Evolutionary conservation across 352 stramenopile genomes (phyloP), one percentile per base, ranked within the genome.

Genomic region (Globisporangium recalcitrans): DNA sequence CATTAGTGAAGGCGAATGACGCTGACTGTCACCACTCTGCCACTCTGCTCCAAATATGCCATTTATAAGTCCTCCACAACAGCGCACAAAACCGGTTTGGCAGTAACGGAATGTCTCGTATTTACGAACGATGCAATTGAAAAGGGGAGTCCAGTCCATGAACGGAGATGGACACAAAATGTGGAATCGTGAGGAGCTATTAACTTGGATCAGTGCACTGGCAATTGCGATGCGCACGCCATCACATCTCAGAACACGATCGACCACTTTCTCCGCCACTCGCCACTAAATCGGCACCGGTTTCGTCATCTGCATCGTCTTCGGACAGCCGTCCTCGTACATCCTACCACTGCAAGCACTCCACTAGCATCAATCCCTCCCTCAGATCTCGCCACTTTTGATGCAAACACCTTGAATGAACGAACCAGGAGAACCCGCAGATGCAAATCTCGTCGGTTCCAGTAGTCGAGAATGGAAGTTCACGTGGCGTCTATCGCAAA

Each of bases 71-170:
- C 3, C 2, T 10, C 34, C 5, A 7, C 19, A 14, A 10, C 21
- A 9, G 34, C 4, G 14, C 0, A 22, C 1, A 9, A 8, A 2
- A 1, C 26, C 6, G 7, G 26, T 40, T 31, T 19, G 26, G 14
- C 16, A 19, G 2, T 4, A 26, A 34, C 7, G 4, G 49, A n/a
- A 55, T 5, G 7, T 19, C 10, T n/a, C 27, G 13, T 3, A 0
- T 40, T 55, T 24, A 24, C 1, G 9, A 1, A 16, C 40, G 2
- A 40, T 55, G 49, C 27, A 11, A 55, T 19, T 55, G 1, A 0
- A 38, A 5, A 38, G 19, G 9, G 19, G 16, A 55, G 49, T 55
- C 49, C 49, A 55, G 49, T 36, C 49, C 49, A 55, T 55, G 49
- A 29, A 38, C 27, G 19, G 49, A 55, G 27, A 55, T 55, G 27